These are phyloP conservation scores for Termitomyces sp. DNA, from an alignment of 768 basidiomycete species.

Conservation along the genomic window DNA sequence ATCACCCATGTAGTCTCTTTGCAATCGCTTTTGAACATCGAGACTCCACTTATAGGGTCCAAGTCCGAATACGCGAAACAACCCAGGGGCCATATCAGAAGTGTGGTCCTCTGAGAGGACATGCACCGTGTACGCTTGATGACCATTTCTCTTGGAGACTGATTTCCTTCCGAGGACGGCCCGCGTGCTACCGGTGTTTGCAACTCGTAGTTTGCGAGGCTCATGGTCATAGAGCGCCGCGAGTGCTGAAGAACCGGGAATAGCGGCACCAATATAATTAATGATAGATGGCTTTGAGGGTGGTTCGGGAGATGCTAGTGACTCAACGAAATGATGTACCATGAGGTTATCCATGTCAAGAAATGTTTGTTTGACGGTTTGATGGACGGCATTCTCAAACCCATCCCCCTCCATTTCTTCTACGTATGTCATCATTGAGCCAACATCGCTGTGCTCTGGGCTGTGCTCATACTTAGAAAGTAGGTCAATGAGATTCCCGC, in stretches of 20 bases:
- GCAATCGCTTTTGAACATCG: conserved; percentile 1
- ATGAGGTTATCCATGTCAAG: background rate
- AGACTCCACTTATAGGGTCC: conserved; percentile 6
- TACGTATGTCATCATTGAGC: background rate
- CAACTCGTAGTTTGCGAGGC: conserved; percentile 2
- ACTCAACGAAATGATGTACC: background rate
- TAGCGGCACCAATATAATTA: background rate
- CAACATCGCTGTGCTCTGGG: conserved; percentile 14
- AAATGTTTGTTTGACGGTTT: conserved; percentile 1
- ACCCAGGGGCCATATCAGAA: background rate
- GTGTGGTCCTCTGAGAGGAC: conserved; percentile 2
- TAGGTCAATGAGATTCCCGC: background rate
- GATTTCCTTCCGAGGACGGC: conserved; percentile 3
- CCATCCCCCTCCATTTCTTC: background rate
- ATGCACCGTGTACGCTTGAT: background rate
- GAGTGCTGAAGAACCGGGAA: conserved; percentile 4
- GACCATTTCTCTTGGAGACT: background rate
- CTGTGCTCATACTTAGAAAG: conserved; percentile 9
- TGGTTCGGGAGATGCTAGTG: background rate
- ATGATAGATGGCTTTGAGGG: background rate
- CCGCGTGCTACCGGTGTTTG: conserved; percentile 1
- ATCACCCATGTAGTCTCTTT: conserved; percentile 3
- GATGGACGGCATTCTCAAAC: background rate
- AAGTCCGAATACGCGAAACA: conserved; percentile 2
- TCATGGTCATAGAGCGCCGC: conserved; percentile 2